phyloP scores from a whole-genome alignment of 768 basidiomycete genomes.

The Dioszegia hungarica region DNA sequence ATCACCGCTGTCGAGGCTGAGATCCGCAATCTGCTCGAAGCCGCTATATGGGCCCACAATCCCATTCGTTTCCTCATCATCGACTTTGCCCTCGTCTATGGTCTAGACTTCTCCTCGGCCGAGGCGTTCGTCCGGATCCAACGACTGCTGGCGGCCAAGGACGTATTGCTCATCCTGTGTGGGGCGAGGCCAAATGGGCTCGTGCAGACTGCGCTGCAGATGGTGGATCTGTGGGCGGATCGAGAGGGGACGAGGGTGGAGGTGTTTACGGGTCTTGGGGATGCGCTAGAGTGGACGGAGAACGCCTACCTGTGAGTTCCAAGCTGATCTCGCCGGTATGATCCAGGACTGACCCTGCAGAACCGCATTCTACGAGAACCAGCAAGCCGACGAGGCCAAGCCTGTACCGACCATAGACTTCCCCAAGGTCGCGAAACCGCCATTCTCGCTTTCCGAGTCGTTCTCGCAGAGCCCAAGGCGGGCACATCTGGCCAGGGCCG shows the following conservation, averaged over 20 bases:
- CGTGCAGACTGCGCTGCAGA: constrained; percentile 67
- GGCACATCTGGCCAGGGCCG: constrained; percentile 65
- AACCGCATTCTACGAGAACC: constrained; percentile 47
- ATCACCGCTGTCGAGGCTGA: constrained; percentile 84
- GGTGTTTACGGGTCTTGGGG: constrained; percentile 72
- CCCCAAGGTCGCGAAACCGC: constrained; percentile 42
- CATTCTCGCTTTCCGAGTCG: constrained; percentile 55
- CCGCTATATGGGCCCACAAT: constrained; percentile 63
- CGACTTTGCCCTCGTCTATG: constrained; percentile 76
- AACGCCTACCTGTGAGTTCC: constrained; percentile 75
- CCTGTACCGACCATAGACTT: constrained; percentile 31
- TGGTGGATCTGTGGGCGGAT: constrained; percentile 67
- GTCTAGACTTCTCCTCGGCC: constrained; percentile 90
- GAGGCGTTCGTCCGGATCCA: constrained; percentile 93
- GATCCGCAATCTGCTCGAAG: constrained; percentile 69
- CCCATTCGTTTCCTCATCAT: constrained; percentile 87
- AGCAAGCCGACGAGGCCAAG: constrained; percentile 13
- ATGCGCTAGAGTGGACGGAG: constrained; percentile 96
- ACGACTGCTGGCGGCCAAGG: constrained; percentile 66
- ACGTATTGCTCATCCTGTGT: constrained; percentile 83
- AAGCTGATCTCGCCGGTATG: no score
- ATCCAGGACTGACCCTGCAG: no score
- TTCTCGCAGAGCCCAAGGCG: constrained; percentile 62
- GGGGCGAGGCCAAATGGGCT: constrained; percentile 60
- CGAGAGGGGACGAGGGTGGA: constrained; percentile 69